A percentile compares a stretch with the other conserved stretches of the same genome.
Evolutionary conservation across 345 rosid genomes (phyloP).

Genomic region (Eucalyptus pumila): DNA sequence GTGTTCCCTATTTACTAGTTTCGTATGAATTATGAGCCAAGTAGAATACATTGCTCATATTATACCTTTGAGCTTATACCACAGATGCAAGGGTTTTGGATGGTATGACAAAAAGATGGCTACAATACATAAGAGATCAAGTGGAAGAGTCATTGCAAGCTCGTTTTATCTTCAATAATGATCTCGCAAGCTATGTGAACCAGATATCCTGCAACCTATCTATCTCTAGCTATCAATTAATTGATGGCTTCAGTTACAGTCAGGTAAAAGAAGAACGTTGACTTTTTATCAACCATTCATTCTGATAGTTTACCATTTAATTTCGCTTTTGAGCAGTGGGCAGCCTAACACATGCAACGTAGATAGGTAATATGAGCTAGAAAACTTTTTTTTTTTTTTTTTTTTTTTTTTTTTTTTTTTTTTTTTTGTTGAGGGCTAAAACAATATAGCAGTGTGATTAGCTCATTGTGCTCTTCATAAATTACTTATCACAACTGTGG

Average conservation of each 20-base stretch:
- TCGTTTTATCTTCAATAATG: conserved; percentile 40
- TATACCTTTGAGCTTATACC: neutral
- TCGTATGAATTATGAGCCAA: neutral
- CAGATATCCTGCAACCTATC: conserved; percentile 56
- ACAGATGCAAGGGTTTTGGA: conserved; percentile 51
- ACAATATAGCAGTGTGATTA: neutral
- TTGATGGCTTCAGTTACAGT: conserved; percentile 50
- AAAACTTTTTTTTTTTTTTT: neutral
- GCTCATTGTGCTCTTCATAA: neutral
- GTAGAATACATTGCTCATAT: neutral
- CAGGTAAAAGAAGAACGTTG: conserved; percentile 21
- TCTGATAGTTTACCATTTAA: neutral
- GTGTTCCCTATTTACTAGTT: neutral
- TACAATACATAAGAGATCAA: conserved; percentile 63
- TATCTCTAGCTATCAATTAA: conserved; percentile 29
- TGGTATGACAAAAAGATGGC: conserved; percentile 69
- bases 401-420: neutral
- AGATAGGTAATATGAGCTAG: neutral
- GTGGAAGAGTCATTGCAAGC: conserved; percentile 56
- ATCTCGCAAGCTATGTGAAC: conserved; percentile 48
- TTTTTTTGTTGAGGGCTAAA: neutral
- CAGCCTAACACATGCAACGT: neutral
- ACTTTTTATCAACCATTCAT: neutral
- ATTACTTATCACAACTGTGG: neutral
- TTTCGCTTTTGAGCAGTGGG: neutral